phyloP scores from a whole-genome alignment of 2,329 filamentous ascomycete genomes.

The Fusarium sp. region DNA sequence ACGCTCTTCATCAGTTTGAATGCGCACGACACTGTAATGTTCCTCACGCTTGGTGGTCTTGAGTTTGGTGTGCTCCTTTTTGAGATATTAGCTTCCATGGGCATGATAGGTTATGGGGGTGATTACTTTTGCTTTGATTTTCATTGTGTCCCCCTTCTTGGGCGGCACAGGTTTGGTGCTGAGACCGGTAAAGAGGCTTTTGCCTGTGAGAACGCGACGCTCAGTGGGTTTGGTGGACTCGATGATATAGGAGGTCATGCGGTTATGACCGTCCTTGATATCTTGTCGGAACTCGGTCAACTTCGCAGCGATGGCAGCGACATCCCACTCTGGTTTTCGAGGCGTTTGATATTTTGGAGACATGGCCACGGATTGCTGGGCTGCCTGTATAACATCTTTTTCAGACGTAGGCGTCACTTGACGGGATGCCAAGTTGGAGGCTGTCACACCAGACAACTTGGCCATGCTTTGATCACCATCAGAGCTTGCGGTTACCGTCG shows the following conservation, averaged over 20 bases:
- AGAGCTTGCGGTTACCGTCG: conserved; percentile 15
- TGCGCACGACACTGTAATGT: conserved; percentile 56
- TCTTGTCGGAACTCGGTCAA: conserved; percentile 56
- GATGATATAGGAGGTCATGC: conserved; percentile 58
- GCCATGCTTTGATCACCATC: conserved; percentile 42
- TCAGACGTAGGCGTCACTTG: conserved; percentile 42
- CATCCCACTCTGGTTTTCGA: conserved; percentile 53
- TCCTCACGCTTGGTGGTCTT: conserved; percentile 59
- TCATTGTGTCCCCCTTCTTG: conserved; percentile 56
- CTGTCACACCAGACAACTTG: conserved; percentile 33
- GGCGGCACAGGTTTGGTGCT: conserved; percentile 51
- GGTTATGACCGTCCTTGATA: conserved; percentile 59
- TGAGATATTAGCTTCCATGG: conserved; percentile 26
- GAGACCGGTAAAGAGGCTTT: conserved; percentile 62
- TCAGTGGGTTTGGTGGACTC: conserved; percentile 57
- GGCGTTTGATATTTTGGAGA: conserved; percentile 41
- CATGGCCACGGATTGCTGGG: conserved; percentile 17
- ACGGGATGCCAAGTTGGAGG: conserved; percentile 36
- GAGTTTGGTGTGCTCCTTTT: conserved; percentile 57
- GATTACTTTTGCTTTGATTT: conserved; percentile 63
- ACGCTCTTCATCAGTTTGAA: conserved; percentile 62
- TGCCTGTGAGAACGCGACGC: conserved; percentile 54
- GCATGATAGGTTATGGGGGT: not conserved
- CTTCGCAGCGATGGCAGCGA: conserved; percentile 55
- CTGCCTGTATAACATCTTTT: conserved; percentile 22